These are phyloP conservation scores for Chrysosphaeria jannelii DNA, from an alignment of 2,329 filamentous ascomycete species.

Conservation along the genomic window DNA sequence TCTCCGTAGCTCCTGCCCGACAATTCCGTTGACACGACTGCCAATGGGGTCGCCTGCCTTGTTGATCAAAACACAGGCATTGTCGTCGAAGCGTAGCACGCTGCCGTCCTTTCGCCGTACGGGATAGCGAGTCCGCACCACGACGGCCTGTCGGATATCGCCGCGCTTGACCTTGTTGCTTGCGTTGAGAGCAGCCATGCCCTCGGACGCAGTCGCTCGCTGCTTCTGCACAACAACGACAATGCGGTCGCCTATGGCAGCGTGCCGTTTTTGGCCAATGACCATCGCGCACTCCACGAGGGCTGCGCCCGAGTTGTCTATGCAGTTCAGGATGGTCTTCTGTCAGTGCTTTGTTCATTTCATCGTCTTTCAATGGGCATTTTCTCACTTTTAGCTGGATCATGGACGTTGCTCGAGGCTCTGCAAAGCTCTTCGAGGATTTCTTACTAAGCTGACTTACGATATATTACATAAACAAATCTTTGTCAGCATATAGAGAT, in stretches of 20 bases:
- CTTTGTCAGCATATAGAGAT: too few relatives aligned
- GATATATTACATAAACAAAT: too few relatives aligned
- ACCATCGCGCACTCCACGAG: slow-evolving; percentile 91
- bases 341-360: neutral
- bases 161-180: slow-evolving; percentile 88
- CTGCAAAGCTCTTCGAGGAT: too few relatives aligned
- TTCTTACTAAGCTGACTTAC: too few relatives aligned
- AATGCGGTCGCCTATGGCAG: slow-evolving; percentile 82
- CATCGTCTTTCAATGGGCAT: neutral
- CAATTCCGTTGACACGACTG: slow-evolving; percentile 69
- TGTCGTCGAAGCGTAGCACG: slow-evolving; percentile 84
- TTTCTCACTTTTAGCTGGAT: slow-evolving; percentile 69
- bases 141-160: slow-evolving; percentile 84
- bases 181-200: slow-evolving; percentile 38
- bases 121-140: slow-evolving; percentile 76
- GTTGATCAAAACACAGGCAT: slow-evolving; percentile 90
- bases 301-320: slow-evolving; percentile 97
- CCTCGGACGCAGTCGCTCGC: slow-evolving; percentile 43
- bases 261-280: slow-evolving; percentile 65
- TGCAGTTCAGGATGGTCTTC: slow-evolving; percentile 93
- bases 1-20: slow-evolving; percentile 63
- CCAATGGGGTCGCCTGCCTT: slow-evolving; percentile 91
- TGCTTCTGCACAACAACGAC: slow-evolving; percentile 96
- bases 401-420: too few relatives aligned
- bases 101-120: slow-evolving; percentile 67